Evolutionary conservation across 2,329 filamentous ascomycete genomes (phyloP), one percentile per base, ranked within the genome.

Genomic region (Penicillium sp.): DNA sequence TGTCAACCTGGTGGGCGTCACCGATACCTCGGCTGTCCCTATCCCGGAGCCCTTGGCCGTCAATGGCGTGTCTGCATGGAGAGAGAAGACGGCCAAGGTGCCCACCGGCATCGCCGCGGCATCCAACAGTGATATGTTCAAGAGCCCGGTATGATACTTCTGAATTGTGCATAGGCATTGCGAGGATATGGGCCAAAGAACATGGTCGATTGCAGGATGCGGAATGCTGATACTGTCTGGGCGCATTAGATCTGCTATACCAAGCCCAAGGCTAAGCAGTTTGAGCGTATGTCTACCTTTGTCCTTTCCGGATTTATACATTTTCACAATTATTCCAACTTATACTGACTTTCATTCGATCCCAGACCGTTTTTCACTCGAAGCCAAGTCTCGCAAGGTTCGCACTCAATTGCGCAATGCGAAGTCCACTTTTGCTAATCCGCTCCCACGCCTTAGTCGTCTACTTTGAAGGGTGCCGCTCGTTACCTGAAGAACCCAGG

Each of bases 91-190:
- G 50, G 89, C 88, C 3, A 86, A 85, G 68, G 80, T 94, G 39
- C 81, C 89, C 61, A 90, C 87, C 19, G 89, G 89, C 38, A 84
- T 91, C 47, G 93, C 93, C 33, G 90, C 91, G 10, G 82, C 84
- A 50, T 88, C 89, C 2, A 87, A 88, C 74, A 90, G 90, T 73
- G 89, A 93, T 67, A 86, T 89, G 80, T 97, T 96, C 77, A 94
- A 94, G 77, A 86, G 86, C 52, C 82, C 85, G 54, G 87, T 90
- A 75, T 67, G 83, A 54, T 48, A 47, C n/a, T n/a, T 70, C 33
- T 21, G 6, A 13, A 54, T 21, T 21, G 12, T 13, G 21, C 31
- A 25, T 43, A 15, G 35, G 9, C 8, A 29, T 45, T 3, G 17
- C 12, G 15, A 19, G 21, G 17, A 29, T 49, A 44, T 31, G 21